Evolutionary conservation across 306 rosid genomes (phyloP), one percentile per base, ranked within the genome.

Genomic region (Astragalus glycyphyllos): DNA sequence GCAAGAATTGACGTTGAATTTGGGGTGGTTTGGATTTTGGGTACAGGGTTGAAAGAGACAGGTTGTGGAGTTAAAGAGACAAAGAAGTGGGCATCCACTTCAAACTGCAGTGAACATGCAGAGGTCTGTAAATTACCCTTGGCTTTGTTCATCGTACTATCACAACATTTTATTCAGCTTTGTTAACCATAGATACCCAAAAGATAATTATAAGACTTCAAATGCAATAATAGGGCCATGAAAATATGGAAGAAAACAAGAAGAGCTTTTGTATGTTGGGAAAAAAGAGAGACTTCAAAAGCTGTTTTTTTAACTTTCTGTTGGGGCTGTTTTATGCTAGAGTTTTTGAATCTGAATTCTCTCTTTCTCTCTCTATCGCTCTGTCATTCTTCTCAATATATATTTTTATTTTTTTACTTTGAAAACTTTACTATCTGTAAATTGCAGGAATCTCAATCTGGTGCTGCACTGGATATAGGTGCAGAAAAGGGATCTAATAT

Each of bases 11-110:
- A 71, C 63, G 67, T 45, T 78, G 73, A 66, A 67, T 23, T 65
- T 69, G 44, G 17, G 45, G 65, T 75, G 32, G 42, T 80, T 73
- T 85, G 78, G 77, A 79, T 61, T 75, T 66, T 81, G 68, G 58
- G 12, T 46, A 74, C 89, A 83, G 92, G 76, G 57, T 68, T 77
- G 83, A 85, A 73, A 58, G 83, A 61, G 82, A 86, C 83, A 29
- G 79, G 82, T 70, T 65, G 73, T 77, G 76, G 78, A 68, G 84
- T 80, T 81, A 77, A 84, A 82, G 89, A 78, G 84, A 76, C 84
- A 80, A 85, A 81, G 76, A 85, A 77, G 83, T 69, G 82, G 86
- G 84, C 80, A 67, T 76, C 86, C 71, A 23, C 82, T 82, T 71
- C 87, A 49, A 80, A 83, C 82, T 79, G 77, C 82, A 81, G 71